These are phyloP conservation scores for Volvox carteri DNA, from an alignment of 163 green algal genomes.

Conservation along the genomic window DNA sequence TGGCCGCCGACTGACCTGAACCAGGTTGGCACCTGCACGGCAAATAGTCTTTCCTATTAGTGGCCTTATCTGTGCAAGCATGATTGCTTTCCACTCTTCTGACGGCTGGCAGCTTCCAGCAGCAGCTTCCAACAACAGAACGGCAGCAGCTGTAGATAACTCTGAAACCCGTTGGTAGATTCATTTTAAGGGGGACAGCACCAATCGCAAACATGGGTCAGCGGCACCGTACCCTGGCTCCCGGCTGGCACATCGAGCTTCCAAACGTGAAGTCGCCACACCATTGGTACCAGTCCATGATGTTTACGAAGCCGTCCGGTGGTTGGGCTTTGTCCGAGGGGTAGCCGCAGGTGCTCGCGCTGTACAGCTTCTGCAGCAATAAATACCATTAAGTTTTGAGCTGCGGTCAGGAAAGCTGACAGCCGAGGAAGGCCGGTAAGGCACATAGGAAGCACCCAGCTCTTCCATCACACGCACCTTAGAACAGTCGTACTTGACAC, in stretches of 20 bases:
- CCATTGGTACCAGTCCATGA: constrained; percentile 15
- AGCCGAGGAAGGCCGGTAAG: not conserved
- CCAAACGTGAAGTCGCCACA: constrained; percentile 29
- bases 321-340: not conserved
- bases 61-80: too few species aligned
- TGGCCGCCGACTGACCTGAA: not conserved
- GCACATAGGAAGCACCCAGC: too few species aligned
- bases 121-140: too few species aligned
- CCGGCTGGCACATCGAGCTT: constrained; percentile 3
- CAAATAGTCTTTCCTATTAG: too few species aligned
- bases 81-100: too few species aligned
- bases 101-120: too few species aligned
- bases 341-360: constrained; percentile 16
- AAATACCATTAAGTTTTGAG: not conserved
- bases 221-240: constrained; percentile 14
- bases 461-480: too few species aligned
- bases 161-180: too few species aligned
- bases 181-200: too few species aligned
- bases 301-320: not conserved
- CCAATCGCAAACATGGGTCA: too few species aligned
- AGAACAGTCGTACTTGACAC: constrained; percentile 41
- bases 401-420: too few species aligned
- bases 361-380: constrained; percentile 22
- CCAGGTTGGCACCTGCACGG: not conserved
- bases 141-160: too few species aligned